Evolutionary conservation across 805 yeast species (phyloP).

Genomic region (Candida endomychidarum): DNA sequence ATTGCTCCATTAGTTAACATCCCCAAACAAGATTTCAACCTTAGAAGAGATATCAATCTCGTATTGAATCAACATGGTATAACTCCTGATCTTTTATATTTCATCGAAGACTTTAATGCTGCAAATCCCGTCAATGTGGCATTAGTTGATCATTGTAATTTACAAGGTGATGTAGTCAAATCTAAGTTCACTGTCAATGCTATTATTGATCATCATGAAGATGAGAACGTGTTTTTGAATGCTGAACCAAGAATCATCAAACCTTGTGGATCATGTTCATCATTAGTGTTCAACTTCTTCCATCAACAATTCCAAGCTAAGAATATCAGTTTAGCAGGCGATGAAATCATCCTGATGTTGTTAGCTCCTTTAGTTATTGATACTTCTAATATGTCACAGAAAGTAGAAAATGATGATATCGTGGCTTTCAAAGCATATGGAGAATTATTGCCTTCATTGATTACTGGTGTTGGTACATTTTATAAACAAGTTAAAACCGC

Average conservation of each 20-base stretch:
- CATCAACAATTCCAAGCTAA: conserved; percentile 20
- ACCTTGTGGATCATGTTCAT: conserved; percentile 75
- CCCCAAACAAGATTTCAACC: conserved; percentile 57
- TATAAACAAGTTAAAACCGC: conserved; percentile 35
- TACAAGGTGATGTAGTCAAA: conserved; percentile 48
- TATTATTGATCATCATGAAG: conserved; percentile 88
- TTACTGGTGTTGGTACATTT: background rate
- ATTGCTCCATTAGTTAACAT: conserved; percentile 78
- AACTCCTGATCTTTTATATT: conserved; percentile 51
- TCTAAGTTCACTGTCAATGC: conserved; percentile 27
- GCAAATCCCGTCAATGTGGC: conserved; percentile 40
- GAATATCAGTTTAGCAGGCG: conserved; percentile 17
- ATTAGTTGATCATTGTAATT: conserved; percentile 80
- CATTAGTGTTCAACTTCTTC: conserved; percentile 71
- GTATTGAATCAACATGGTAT: conserved; percentile 52
- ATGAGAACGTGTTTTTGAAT: conserved; percentile 50
- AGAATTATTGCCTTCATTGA: background rate
- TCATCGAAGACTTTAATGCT: conserved; percentile 60
- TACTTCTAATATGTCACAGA: conserved; percentile 64
- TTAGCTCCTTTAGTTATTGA: conserved; percentile 75
- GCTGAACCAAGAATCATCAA: conserved; percentile 63
- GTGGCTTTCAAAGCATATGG: conserved; percentile 43
- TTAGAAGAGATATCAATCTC: conserved; percentile 69
- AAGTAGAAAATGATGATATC: conserved; percentile 61
- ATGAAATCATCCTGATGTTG: conserved; percentile 46